Conservation (phyloP, 192 early-diverging fungal genomes). For the Diversispora eburnea region DNA sequence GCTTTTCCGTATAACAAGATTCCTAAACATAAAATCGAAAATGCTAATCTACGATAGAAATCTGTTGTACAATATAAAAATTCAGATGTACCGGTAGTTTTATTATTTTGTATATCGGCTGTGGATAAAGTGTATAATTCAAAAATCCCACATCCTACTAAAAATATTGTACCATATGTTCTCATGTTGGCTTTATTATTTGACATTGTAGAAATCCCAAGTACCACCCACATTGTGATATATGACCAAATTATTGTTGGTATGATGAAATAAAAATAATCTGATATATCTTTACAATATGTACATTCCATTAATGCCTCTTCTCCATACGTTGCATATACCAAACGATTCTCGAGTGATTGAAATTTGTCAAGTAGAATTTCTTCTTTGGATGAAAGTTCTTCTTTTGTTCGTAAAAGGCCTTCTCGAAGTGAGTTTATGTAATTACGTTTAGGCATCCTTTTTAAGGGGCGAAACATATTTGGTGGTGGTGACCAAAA, state of each 20-base stretch:
- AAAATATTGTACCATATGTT: slow-evolving; percentile 21
- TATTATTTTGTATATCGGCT: not conserved
- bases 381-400: not conserved
- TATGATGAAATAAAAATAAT: slow-evolving; percentile 22
- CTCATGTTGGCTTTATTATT: slow-evolving; percentile 18
- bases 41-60: slow-evolving; percentile 21
- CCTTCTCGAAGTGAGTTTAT: not conserved
- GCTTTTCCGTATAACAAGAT: slow-evolving; percentile 3
- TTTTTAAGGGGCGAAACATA: not conserved
- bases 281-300: slow-evolving; percentile 24
- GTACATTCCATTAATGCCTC: slow-evolving; percentile 29
- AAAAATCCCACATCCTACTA: slow-evolving; percentile 3
- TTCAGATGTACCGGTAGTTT: not conserved
- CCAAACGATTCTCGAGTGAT: slow-evolving; percentile 20
- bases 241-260: slow-evolving; percentile 21
- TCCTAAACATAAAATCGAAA: not conserved
- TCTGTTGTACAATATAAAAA: slow-evolving; percentile 14
- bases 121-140: slow-evolving; percentile 15
- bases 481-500: slow-evolving; percentile 13
- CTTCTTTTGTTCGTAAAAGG: not conserved
- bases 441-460: not conserved
- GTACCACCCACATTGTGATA: not conserved
- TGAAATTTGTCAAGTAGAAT: slow-evolving; percentile 26
- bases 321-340: slow-evolving; percentile 29
- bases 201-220: slow-evolving; percentile 16